Base-by-base conservation (phyloP, 176 grass and related monocot genomes). In the Eleusine indica region DNA sequence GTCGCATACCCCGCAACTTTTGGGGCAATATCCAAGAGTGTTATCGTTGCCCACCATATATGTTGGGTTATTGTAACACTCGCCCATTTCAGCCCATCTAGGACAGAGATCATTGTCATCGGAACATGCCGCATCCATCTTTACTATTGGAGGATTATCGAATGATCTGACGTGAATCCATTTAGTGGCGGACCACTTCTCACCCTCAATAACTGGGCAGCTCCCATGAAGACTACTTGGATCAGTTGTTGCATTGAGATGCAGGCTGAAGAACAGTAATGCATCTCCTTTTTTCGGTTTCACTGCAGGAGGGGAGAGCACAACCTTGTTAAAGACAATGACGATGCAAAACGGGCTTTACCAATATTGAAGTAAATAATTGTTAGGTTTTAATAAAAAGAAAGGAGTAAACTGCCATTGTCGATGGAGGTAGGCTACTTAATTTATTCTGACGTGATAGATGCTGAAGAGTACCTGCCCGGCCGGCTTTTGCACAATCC, bases 151-250 rank as follows among this genome's bases (percentile, higher is more conserved):
- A 65, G 90, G 86, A 11, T 80, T 63, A 25, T 91, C 89, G 18
- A 97, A 94, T 63, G 89, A 86, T 6, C 91, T 42, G 75, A 97
- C 90, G 7, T 86, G 87, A 56, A 97, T 86, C 94, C 94, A 97
- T 82, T 97, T 97, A 22, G 91, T 97, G 7, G 94, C 94, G 17
- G 88, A 89, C 94, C 94, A 97, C 58, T 97, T 97, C 80, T 94
- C 87, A 4, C 94, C 89, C 75, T 97, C 80, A 5, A 90, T 89
- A 17, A 94, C 91, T 1, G 94, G 94, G 75, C 91, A 97, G 73
- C 91, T 97, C 56, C 64, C 91, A 57, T 94, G 94, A 30, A 92
- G 85, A 54, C 94, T 97, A 2, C 42, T 54, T 52, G 85, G 64
- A 91, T 97, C 91, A 49, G 85, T 89, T 15, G 89, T 93, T 5